Base-by-base conservation (phyloP, 2,329 filamentous ascomycete genomes). In the Botrytis aclada region DNA sequence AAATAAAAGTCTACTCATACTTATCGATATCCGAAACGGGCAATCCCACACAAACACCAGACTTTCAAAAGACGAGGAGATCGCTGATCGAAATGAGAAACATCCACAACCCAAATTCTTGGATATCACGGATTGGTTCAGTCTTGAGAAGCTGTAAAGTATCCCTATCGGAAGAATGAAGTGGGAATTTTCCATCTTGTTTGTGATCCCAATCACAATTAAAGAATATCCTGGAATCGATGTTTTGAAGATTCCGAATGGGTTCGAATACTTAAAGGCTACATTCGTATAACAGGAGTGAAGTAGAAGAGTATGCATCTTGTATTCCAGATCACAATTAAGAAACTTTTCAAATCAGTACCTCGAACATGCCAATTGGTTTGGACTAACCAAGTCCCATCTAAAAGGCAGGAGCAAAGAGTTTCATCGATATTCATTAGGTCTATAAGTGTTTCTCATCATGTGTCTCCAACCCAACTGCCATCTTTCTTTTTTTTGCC, bases 401-500 rank as follows among this genome's bases (percentile, higher is more conserved):
- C 25, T 22, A n/a, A 4, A 51, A 16, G 22, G 20, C 43, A 47
- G 12, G 22, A 6, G 16, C 41, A 16, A 65, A 41, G 34, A 9
- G 10, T 25, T 34, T 51, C 63, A 39, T 66, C 43, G 20, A n/a
- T 37, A 14, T 67, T 56, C 47, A 56, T 67, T 54, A 56, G 47
- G 64, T 41, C 22, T 56, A 66, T 51, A 51, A 18, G 25, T 20
- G n/a, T 34, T 43, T 25, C 34, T 62, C 29, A 37, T 74, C 54
- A 74, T 14, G 74, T 74, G 1, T 69, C 62, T 25, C 74, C 74
- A 18, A 74, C 71, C 74, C 75, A 76, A 72, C 72, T 74, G 12
- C 75, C 74, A 69, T 75, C 75, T 20, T 72, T 64, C 71, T 74
- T 77, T 61, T 74, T 73, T 41, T 74, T 74, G 8, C 54, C 69